A percentile compares a stretch with the other conserved stretches of the same genome.
Conservation (phyloP, 1,284 basidiomycete species). For the Marasmius fiardii region DNA sequence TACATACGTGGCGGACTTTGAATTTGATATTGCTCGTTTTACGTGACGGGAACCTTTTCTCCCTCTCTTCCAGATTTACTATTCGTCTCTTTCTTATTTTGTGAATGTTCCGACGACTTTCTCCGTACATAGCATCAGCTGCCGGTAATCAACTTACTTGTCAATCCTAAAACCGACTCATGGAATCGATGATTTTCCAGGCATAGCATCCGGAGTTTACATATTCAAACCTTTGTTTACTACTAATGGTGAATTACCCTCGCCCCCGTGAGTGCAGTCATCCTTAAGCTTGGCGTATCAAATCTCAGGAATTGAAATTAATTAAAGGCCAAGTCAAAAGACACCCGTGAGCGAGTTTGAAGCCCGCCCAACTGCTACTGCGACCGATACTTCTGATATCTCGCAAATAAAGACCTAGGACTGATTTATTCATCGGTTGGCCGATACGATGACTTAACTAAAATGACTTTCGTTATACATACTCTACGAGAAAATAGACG, state of each 20-base stretch:
- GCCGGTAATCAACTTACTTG: conserved; percentile 22
- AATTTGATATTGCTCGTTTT: neutral
- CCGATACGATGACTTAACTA: no score
- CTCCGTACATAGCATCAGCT: conserved; percentile 31
- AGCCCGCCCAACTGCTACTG: neutral
- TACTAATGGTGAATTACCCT: neutral
- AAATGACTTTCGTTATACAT: no score
- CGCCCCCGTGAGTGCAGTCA: neutral
- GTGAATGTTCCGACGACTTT: conserved; percentile 14
- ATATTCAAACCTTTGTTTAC: conserved; percentile 34
- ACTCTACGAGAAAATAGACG: no score
- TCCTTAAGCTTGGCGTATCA: neutral
- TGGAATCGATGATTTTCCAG: neutral
- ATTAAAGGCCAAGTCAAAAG: neutral
- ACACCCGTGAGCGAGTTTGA: neutral
- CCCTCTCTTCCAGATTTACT: neutral
- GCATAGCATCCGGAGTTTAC: conserved; percentile 12
- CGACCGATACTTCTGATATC: neutral
- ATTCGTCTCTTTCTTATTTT: neutral
- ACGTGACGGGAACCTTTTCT: neutral
- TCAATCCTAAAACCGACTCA: neutral
- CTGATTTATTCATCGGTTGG: no score
- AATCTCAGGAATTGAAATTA: neutral
- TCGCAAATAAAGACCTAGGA: no score
- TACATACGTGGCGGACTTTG: neutral